A percentile compares a stretch with the other conserved stretches of the same genome.
Evolutionary conservation across 192 early-diverging fungal species (phyloP).

Genomic region (Backusella westeae): DNA sequence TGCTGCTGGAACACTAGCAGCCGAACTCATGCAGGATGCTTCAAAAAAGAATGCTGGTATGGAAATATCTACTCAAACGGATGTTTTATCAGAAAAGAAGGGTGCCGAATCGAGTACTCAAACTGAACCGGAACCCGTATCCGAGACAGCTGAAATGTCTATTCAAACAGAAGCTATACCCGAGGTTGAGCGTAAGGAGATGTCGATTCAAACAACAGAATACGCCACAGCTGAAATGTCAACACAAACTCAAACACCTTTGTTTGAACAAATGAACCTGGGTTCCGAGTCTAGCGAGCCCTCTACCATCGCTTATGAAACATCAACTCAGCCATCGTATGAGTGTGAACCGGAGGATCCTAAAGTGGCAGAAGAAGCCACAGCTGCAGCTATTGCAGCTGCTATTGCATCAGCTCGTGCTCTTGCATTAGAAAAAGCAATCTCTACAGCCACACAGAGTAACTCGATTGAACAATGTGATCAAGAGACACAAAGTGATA

Average conservation of each 20-base stretch:
- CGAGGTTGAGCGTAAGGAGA: neutral
- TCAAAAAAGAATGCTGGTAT: neutral
- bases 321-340: slow-evolving; percentile 14
- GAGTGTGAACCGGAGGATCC: slow-evolving; percentile 8
- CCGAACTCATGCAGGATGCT: slow-evolving; percentile 2
- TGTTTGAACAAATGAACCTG: neutral
- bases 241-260: neutral
- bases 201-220: slow-evolving; percentile 15
- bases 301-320: slow-evolving; percentile 27
- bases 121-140: neutral
- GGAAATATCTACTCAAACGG: neutral
- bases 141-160: neutral
- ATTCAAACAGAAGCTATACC: slow-evolving; percentile 9
- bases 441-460: neutral
- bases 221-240: neutral
- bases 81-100: neutral
- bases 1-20: neutral
- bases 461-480: neutral
- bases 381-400: slow-evolving; percentile 11
- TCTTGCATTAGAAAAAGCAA: slow-evolving; percentile 14
- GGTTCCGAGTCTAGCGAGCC: slow-evolving; percentile 31
- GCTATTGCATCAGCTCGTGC: slow-evolving; percentile 26
- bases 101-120: neutral
- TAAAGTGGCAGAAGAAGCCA: neutral
- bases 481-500: slow-evolving; percentile 3